Evolutionary conservation across 441 rosid species (phyloP), one percentile per base, ranked within the genome.

Genomic region (Aleurites moluccanus): DNA sequence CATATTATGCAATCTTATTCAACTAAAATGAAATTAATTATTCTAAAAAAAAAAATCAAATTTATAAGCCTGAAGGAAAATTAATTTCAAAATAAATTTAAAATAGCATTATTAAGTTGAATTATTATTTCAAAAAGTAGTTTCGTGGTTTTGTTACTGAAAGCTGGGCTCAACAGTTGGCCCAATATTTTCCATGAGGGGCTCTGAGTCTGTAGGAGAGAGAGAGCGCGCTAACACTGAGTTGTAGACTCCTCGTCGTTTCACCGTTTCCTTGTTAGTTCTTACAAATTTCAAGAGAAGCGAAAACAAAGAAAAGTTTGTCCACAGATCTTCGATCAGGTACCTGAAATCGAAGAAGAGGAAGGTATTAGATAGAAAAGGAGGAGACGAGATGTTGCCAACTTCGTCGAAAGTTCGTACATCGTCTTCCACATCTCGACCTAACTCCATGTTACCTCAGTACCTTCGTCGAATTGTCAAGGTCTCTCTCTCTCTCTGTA

Each of bases 401-500:
- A 90, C 93, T 50, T 83, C 91, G 69, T 86, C 93, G 50, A 92
- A 75, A 88, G 88, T 84, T 64, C 98, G 93, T 44, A 69, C 97
- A 57, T 87, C 98, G 76, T 85, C 97, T 73, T 85, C 96, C 69
- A 67, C 89, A 52, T 85, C 93, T 76, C 91, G 95, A 77, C 74
- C 93, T 63, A 89, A 83, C 47, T 80, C 92, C 72, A 70, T 84
- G 83, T 82, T 88, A 84, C 89, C 89, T 70, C 95, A 87, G 77
- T 93, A 93, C 79, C 90, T 96, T 75, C 96, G 98, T 72, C 92
- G 97, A 69, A 96, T 96, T 77, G 84, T 96, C 83, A 93, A 96
- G 98, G 98, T 92, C 53, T 80, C 80, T 75, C 75, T 79, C 74
- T 75, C 68, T 23, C 23, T 10, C 23, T 61, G n/a, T n/a, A n/a